A percentile compares a stretch with the other conserved stretches of the same genome.
These are phyloP conservation scores for Hypoxylon subgilvum DNA, from an alignment of 495 filamentous ascomycete genomes.

Conservation along the genomic window DNA sequence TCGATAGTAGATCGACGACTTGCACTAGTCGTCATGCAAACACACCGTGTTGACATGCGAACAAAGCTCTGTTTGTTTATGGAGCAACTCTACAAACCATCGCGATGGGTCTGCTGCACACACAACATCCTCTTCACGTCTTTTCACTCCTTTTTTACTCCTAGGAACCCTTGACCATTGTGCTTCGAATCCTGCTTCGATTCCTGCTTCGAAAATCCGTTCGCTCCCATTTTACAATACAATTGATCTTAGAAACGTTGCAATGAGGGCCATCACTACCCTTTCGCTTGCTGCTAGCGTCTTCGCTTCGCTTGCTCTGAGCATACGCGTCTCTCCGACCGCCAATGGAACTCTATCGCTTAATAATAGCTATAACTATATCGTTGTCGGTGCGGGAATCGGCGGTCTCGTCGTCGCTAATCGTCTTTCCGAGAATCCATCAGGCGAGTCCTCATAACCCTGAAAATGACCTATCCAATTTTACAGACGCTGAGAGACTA, in stretches of 20 bases:
- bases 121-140: too few species aligned
- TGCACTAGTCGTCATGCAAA: constrained; percentile 4
- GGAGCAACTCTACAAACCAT: too few species aligned
- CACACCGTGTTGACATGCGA: neutral
- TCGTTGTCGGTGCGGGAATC: constrained; percentile 62
- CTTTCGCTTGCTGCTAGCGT: constrained; percentile 10
- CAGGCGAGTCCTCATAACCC: constrained; percentile 20
- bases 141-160: too few species aligned
- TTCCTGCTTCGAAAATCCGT: too few species aligned
- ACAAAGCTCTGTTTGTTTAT: constrained; percentile 16
- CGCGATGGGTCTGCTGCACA: too few species aligned
- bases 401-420: constrained; percentile 60
- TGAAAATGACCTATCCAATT: neutral
- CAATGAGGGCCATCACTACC: constrained; percentile 4
- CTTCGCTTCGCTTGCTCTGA: constrained; percentile 11
- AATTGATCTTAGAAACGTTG: neutral
- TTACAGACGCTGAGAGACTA: neutral
- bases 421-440: constrained; percentile 56
- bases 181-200: too few species aligned
- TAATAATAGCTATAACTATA: constrained; percentile 52
- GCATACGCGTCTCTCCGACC: constrained; percentile 15
- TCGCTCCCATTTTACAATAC: neutral
- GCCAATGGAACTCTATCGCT: constrained; percentile 21
- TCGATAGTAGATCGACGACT: neutral
- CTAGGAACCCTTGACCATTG: too few species aligned